Evolutionary conservation across 164 flowering plant genomes (phyloP).

Genomic region (Protea cynaroides): DNA sequence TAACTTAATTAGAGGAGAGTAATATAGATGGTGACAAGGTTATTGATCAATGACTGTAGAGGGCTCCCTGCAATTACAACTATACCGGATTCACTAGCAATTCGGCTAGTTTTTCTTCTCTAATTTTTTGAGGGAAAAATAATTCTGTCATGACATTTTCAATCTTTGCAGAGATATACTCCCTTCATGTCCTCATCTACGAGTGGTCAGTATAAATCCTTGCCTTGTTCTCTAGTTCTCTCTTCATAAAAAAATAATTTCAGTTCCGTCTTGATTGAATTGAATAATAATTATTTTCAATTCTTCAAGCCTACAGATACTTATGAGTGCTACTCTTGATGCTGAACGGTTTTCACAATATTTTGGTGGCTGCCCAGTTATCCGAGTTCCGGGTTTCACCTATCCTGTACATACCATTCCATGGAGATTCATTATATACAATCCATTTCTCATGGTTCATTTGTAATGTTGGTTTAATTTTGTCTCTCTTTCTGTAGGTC

Average conservation of each 20-base stretch:
- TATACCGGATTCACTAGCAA: too few relatives aligned
- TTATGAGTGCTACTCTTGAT: slow-evolving; percentile 98
- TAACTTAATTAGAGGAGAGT: too few relatives aligned
- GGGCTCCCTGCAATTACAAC: too few relatives aligned
- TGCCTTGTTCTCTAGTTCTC: neutral
- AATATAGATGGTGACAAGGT: too few relatives aligned
- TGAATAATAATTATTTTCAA: neutral
- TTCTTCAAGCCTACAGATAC: slow-evolving; percentile 40
- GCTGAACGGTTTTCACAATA: slow-evolving; percentile 89
- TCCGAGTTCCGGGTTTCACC: slow-evolving; percentile 94
- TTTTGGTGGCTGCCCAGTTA: slow-evolving; percentile 92
- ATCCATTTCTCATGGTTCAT: neutral
- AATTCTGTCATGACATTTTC: too few relatives aligned
- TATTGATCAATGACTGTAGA: too few relatives aligned
- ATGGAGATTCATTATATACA: neutral
- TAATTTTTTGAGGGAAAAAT: too few relatives aligned
- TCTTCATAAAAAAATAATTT: neutral
- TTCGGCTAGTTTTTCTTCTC: too few relatives aligned
- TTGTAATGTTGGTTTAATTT: slow-evolving; percentile 3
- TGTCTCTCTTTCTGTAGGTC: slow-evolving; percentile 46
- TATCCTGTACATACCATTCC: slow-evolving; percentile 57
- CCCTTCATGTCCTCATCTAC: slow-evolving; percentile 66
- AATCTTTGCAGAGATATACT: slow-evolving; percentile 75
- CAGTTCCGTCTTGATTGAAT: neutral
- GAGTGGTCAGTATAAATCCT: slow-evolving; percentile 56